These are phyloP conservation scores for Clavaria fumosa DNA, from an alignment of 768 basidiomycete genomes.

Conservation along the genomic window DNA sequence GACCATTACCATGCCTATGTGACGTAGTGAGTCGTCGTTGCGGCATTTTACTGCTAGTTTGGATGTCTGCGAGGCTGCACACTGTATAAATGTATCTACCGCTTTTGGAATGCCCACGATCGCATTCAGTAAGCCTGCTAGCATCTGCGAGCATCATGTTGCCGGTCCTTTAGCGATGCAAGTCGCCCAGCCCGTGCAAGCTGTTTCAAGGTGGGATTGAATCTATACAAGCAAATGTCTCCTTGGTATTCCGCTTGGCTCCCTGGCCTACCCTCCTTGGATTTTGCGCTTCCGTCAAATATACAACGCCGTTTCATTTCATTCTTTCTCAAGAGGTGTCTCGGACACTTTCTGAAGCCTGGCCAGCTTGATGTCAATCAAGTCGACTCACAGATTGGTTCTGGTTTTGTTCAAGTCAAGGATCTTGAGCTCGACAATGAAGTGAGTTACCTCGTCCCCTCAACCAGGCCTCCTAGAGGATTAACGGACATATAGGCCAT, in stretches of 20 bases:
- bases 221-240: no score
- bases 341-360: conserved; percentile 78
- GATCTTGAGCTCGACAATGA: conserved; percentile 65
- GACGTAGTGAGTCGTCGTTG: no score
- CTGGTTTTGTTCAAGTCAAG: conserved; percentile 75
- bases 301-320: conserved; percentile 86
- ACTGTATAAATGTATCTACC: no score
- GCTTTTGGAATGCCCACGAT: no score
- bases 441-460: conserved; percentile 28
- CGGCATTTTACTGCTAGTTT: no score
- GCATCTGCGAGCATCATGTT: no score
- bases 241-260: conserved; percentile 45
- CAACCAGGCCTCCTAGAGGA: conserved; percentile 6
- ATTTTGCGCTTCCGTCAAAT: conserved; percentile 46
- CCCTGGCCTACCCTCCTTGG: conserved; percentile 51
- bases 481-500: conserved; percentile 43
- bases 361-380: conserved; percentile 78
- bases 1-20: not conserved
- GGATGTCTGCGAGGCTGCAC: no score
- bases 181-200: no score
- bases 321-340: conserved; percentile 65
- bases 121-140: no score
- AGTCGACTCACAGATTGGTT: conserved; percentile 88
- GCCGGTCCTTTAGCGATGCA: no score
- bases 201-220: no score